Conservation (phyloP, 495 filamentous ascomycete species). For the Penicillium herquei region DNA sequence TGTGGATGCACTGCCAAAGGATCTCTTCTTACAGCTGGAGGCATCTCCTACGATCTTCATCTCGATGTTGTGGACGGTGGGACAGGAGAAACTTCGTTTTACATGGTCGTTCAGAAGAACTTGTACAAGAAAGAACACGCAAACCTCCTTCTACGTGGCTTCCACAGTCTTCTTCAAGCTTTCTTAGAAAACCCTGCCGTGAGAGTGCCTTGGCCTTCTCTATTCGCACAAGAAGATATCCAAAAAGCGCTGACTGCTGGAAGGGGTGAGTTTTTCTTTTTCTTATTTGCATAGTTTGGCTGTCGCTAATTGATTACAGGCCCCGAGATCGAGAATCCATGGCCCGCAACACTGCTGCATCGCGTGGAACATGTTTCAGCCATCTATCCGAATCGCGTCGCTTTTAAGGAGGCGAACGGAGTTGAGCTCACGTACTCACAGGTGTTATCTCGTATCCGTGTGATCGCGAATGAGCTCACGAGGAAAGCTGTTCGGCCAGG, state of each 20-base stretch:
- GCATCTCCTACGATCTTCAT: conserved; percentile 24
- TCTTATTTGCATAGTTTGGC: not conserved
- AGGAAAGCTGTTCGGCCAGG: conserved; percentile 21
- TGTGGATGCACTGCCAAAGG: conserved; percentile 18
- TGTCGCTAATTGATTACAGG: conserved; percentile 13
- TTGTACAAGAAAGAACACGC: conserved; percentile 25
- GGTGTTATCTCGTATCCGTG: not conserved
- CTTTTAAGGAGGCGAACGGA: conserved; percentile 11
- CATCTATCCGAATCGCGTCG: conserved; percentile 6
- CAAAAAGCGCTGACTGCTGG: conserved; percentile 11
- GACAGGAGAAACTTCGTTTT: conserved; percentile 11
- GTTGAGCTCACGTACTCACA: conserved; percentile 16
- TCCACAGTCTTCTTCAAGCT: conserved; percentile 24
- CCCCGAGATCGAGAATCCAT: conserved; percentile 13
- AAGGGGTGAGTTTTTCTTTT: conserved; percentile 9
- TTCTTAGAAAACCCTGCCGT: conserved; percentile 23
- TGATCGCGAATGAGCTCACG: conserved; percentile 19
- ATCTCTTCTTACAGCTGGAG: conserved; percentile 20
- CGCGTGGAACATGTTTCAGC: conserved; percentile 28
- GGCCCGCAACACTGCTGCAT: conserved; percentile 36
- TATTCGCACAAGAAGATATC: conserved; percentile 11
- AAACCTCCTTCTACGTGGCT: conserved; percentile 28
- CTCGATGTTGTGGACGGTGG: conserved; percentile 18
- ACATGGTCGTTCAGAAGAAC: conserved; percentile 18
- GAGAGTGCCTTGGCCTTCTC: conserved; percentile 16